Base-by-base conservation (phyloP, 2,329 filamentous ascomycete species). In the Claviceps africana region DNA sequence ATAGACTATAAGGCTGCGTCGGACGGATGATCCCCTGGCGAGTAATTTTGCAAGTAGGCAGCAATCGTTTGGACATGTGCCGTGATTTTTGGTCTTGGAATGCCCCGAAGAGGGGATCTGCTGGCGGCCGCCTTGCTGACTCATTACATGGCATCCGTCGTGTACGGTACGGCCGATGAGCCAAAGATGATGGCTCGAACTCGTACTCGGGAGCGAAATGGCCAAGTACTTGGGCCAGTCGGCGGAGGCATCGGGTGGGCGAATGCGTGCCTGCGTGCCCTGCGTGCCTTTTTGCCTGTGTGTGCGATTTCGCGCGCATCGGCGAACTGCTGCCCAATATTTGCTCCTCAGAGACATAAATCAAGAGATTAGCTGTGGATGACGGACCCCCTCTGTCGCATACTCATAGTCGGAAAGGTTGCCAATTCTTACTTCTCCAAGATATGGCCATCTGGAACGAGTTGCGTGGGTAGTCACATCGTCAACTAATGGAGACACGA, bases 1-100 rank as follows among this genome's bases (percentile, higher is more conserved):
- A 48, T 22, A 51, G 50, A 50, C 50, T 55, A 53, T 53, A 54
- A 55, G 56, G 54, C 55, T 55, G 49, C 51, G 53, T 47, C 21
- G 46, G 51, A 50, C 50, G 42, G 49, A 46, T 30, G 31, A 40
- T 46, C 9, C 49, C 30, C 9, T n/a, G 28, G 28, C 4, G 15
- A 33, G 28, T 19, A 46, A n/a, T n/a, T 10, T 46, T 46, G 44
- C 17, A 31, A 31, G 22, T 28, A 35, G 28, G 7, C 9, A 22
- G 10, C n/a, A 35, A 48, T 17, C 31, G 25, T n/a, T 13, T 25
- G 31, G 11, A 25, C 17, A 21, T 48, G 17, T 15, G 21, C 21
- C 31, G 3, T 4, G 35, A 49, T 10, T n/a, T n/a, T n/a, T n/a
- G n/a, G n/a, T 30, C 17, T 40, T 37, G 19, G 4, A 46, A 11